Percentiles rank a stretch among this genome's conserved stretches.
Conservation (phyloP, 305 asterid species). For the Stenogyne calaminthoides region DNA sequence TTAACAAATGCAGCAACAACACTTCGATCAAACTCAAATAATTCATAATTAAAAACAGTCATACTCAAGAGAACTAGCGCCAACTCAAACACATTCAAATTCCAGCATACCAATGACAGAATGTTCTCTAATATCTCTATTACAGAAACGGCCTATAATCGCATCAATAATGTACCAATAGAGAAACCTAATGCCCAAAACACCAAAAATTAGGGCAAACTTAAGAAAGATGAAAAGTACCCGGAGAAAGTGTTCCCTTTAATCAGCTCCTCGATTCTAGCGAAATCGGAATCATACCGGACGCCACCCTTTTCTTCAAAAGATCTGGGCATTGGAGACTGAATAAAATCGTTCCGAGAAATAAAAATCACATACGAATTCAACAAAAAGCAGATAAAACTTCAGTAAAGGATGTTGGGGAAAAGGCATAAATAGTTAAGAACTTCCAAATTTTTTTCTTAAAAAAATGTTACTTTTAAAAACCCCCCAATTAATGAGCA, state of each 20-base stretch:
- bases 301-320: constrained; percentile 45
- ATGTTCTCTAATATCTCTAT: background rate
- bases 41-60: background rate
- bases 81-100: too few relatives aligned
- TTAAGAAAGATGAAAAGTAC: constrained; percentile 38
- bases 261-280: constrained; percentile 73
- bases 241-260: constrained; percentile 67
- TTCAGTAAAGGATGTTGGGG: background rate
- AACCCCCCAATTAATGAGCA: background rate
- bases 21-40: background rate
- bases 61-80: background rate
- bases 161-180: constrained; percentile 9
- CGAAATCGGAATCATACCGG: constrained; percentile 46
- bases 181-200: constrained; percentile 20
- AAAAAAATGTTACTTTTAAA: background rate
- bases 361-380: constrained; percentile 10
- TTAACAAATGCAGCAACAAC: background rate
- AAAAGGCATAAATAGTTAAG: background rate
- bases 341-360: constrained; percentile 31
- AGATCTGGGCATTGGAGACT: constrained; percentile 53
- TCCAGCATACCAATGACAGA: constrained; percentile 1
- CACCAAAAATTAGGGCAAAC: constrained; percentile 31
- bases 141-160: background rate
- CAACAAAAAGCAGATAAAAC: background rate
- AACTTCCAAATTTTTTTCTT: background rate